phyloP scores from a whole-genome alignment of 2,329 filamentous ascomycete species.

The Apiospora marii region DNA sequence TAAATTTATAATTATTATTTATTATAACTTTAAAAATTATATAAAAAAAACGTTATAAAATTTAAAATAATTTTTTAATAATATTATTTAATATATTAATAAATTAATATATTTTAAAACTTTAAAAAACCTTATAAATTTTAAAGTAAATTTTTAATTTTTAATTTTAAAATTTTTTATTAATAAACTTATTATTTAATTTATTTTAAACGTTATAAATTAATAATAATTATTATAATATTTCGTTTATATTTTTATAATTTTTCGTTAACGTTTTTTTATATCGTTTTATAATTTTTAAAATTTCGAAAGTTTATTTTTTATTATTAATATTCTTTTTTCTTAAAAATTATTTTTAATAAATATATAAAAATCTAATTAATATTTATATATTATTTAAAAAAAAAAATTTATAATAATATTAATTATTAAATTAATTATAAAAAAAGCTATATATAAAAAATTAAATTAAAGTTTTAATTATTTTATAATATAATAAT shows the following conservation, averaged over 20 bases:
- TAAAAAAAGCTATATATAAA: not conserved
- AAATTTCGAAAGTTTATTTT: not conserved
- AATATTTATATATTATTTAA: not conserved
- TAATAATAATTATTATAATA: not conserved
- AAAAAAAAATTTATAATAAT: not conserved
- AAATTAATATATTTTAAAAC: not conserved
- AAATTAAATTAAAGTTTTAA: not conserved
- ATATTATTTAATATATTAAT: not conserved
- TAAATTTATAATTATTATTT: not conserved
- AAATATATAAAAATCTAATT: not conserved
- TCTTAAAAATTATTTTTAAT: not conserved
- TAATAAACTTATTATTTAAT: not conserved
- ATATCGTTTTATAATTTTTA: not conserved
- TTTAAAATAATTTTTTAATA: not conserved
- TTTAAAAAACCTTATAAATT: not conserved
- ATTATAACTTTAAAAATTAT: not conserved
- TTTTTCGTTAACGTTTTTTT: not conserved
- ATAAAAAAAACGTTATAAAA: not conserved
- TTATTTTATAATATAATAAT: constrained; percentile 4
- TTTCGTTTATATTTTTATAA: not conserved
- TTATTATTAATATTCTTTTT: not conserved
- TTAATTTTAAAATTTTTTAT: not conserved
- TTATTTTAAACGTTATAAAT: not conserved
- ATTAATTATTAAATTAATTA: not conserved
- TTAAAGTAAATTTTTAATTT: not conserved